These are phyloP conservation scores for Crithidia expoeki DNA, from an alignment of 208 protist species.

Conservation along the genomic window DNA sequence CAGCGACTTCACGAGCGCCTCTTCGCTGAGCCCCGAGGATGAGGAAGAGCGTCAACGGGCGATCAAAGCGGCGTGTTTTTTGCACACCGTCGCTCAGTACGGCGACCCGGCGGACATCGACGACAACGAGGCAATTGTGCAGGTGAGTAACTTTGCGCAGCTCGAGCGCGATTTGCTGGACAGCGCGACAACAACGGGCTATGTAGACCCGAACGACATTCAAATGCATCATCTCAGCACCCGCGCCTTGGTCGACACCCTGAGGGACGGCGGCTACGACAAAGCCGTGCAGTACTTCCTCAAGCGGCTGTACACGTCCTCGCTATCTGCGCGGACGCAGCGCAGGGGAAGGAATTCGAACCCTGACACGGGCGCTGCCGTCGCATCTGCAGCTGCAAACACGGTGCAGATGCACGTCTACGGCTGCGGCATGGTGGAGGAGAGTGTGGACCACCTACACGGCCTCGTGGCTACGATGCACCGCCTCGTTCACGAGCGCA, in stretches of 20 bases:
- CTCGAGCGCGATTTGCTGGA: constrained; percentile 70
- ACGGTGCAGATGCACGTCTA: constrained; percentile 22
- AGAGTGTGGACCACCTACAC: constrained; percentile 46
- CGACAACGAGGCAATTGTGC: constrained; percentile 63
- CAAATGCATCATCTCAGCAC: constrained; percentile 62
- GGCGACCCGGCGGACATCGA: constrained; percentile 69
- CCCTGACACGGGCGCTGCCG: background rate
- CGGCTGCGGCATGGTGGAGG: constrained; percentile 39
- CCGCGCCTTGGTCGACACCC: constrained; percentile 75
- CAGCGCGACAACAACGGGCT: constrained; percentile 55
- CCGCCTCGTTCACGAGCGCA: constrained; percentile 62
- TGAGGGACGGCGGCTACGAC: constrained; percentile 68
- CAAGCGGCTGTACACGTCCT: constrained; percentile 26
- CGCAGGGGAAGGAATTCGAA: background rate
- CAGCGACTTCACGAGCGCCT: background rate
- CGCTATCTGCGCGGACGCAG: background rate
- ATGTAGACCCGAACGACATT: constrained; percentile 55
- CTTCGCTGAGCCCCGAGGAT: constrained; percentile 13
- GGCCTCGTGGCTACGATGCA: constrained; percentile 50
- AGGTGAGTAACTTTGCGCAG: constrained; percentile 76
- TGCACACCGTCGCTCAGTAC: constrained; percentile 53
- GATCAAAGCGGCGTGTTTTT: constrained; percentile 47
- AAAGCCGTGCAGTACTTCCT: constrained; percentile 35
- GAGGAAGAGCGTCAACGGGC: constrained; percentile 46
- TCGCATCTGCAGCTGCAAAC: background rate